These are phyloP conservation scores for Sporodiniella umbellata DNA, from an alignment of 371 early-diverging fungal species.

Conservation along the genomic window DNA sequence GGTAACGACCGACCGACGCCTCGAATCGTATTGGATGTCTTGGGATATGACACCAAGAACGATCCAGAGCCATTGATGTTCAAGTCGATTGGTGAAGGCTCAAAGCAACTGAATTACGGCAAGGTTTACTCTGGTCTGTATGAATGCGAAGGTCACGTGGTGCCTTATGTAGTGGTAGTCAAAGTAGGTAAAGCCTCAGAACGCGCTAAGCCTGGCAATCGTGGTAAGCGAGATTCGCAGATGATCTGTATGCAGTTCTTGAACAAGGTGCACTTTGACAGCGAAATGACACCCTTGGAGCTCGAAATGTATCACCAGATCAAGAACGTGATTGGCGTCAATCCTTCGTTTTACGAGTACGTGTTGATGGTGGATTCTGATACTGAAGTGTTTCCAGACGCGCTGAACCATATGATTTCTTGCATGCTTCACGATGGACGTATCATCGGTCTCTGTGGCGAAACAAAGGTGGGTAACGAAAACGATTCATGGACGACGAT, in stretches of 20 bases:
- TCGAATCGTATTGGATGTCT: conserved; percentile 89
- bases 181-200: conserved; percentile 85
- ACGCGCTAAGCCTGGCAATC: conserved; percentile 84
- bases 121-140: conserved; percentile 97
- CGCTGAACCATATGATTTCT: conserved; percentile 76
- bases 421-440: conserved; percentile 78
- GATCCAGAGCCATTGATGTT: conserved; percentile 89
- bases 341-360: conserved; percentile 87
- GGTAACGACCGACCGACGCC: conserved; percentile 97
- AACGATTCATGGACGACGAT: conserved; percentile 91
- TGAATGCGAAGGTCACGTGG: conserved; percentile 77
- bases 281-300: conserved; percentile 84
- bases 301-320: conserved; percentile 82
- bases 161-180: conserved; percentile 91
- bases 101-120: conserved; percentile 88
- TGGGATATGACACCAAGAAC: conserved; percentile 79
- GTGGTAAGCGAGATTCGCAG: conserved; percentile 99
- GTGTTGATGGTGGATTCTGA: conserved; percentile 96
- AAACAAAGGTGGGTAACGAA: conserved; percentile 87
- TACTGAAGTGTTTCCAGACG: conserved; percentile 79
- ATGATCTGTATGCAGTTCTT: conserved; percentile 97
- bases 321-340: conserved; percentile 86
- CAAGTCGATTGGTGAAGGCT: conserved; percentile 85
- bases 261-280: conserved; percentile 92
- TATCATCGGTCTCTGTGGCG: conserved; percentile 92